Evolutionary conservation across 2,329 filamentous ascomycete genomes (phyloP), one percentile per base, ranked within the genome.

Genomic region (Esteya vermicola): DNA sequence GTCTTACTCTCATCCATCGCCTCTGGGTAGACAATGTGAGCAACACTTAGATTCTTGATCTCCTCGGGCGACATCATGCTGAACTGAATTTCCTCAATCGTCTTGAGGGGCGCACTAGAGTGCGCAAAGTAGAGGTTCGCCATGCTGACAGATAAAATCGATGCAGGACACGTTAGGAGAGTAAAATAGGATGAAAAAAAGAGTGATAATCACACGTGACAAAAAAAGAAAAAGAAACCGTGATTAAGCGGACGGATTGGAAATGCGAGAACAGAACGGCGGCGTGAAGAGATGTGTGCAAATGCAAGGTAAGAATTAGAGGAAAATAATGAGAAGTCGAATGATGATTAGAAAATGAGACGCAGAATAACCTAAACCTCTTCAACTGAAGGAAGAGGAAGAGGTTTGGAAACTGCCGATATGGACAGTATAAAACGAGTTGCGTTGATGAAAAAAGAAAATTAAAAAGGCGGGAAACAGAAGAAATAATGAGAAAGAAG

Each of bases 51-150:
- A 55, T 82, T 88, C 70, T 98, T 96, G 64, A 96, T 94, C 68
- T 98, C 93, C 60, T 98, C 91, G 21, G 91, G 91, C 27, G 91
- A 93, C 62, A 98, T 76, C 58, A 98, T 75, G 57, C 91, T 91
- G 58, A 98, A 98, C 70, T 98, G 93, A 54, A 98, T 94, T 72
- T 98, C 93, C 72, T 95, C 81, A 55, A 98, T 88, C 50, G 83
- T 93, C 71, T 91, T 89, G 74, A 96, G 74, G 62, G 88, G 88
- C 75, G 84, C 88, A 74, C 83, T 88, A 60, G 85, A 94, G 64
- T 86, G 85, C 57, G 81, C 72, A 57, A 94, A 94, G 59, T 80
- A 80, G 51, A 89, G 79, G 65, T 93, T 93, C 67, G 89, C 75
- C 91, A 98, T 94, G 56, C 55, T 84, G 64, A 58, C 59, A 56